Base-by-base conservation (phyloP, 148 eudicot genomes). In the Polygonum aviculare region DNA sequence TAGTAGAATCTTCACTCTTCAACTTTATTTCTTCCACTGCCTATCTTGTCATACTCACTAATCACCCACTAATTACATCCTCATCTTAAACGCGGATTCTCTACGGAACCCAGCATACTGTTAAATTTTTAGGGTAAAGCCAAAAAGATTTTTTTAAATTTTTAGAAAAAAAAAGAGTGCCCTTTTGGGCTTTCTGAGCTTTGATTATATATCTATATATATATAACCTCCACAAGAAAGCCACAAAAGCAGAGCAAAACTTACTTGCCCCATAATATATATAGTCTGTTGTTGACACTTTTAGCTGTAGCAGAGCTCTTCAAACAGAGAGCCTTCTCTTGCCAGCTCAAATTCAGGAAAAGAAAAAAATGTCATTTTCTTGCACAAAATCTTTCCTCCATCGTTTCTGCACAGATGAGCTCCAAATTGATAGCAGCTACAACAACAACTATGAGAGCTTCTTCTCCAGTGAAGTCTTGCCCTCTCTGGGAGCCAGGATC, bases 401-500 rank as follows among this genome's bases (percentile, higher is more conserved):
- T 41, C 83, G 88, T 21, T 91, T 88, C 78, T 86, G 85, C 76
- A 76, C 86, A 26, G 90, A 93, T 11, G 93, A 89, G 63, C 59
- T 86, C 19, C 85, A 76, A 45, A 60, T 77, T 40, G 81, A 77
- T 44, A 79, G 72, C 4, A 69, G 74, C 75, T 41, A 44, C 54
- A 79, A 84, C 75, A 81, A 89, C 54, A 79, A 84, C 75, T 82
- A 89, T 41, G 83, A 82, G 7, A 81, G 87, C 55, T 82, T 88
- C 77, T 90, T 89, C 82, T 86, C 97, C 12, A 83, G 81, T 47
- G 90, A 93, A 71, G 85, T 86, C 21, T 78, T 93, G 52, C 98
- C 97, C 6, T 88, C 97, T 36, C 94, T 93, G 10, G 98, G 98
- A 73, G 94, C 97, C 76, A 80, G 89, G 74, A 86, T 87, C 79